These are phyloP conservation scores for Silene uniflora DNA, from an alignment of 148 eudicot genomes.

Conservation along the genomic window DNA sequence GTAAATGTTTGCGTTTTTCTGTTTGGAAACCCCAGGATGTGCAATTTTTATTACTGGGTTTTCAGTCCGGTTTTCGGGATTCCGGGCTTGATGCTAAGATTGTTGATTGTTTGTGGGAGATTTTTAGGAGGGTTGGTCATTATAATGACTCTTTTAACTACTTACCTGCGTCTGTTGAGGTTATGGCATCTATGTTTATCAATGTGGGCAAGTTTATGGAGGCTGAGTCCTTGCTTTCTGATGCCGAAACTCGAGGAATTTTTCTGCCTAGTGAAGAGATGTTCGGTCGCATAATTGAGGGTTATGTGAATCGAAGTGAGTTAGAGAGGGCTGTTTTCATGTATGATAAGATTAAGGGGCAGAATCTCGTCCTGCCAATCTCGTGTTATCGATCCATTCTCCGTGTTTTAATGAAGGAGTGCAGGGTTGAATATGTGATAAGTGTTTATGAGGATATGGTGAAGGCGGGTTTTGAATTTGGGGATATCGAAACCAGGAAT, in stretches of 20 bases:
- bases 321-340: conserved; percentile 40
- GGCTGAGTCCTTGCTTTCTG: conserved; percentile 50
- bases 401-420: conserved; percentile 33
- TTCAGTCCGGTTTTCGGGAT: conserved; percentile 30
- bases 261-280: conserved; percentile 50
- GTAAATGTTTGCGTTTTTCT: conserved; percentile 44
- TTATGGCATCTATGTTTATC: conserved; percentile 59
- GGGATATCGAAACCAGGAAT: conserved; percentile 29
- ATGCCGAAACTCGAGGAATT: conserved; percentile 48
- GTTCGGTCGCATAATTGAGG: conserved; percentile 51
- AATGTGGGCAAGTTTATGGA: conserved; percentile 46
- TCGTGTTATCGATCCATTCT: conserved; percentile 43
- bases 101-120: conserved; percentile 60
- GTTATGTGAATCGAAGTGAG: conserved; percentile 45
- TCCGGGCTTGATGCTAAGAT: conserved; percentile 32
- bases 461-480: conserved; percentile 39
- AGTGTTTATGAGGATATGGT: conserved; percentile 46
- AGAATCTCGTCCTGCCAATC: conserved; percentile 37
- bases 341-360: conserved; percentile 49
- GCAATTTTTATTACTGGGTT: conserved; percentile 52
- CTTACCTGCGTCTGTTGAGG: conserved; percentile 44
- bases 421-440: conserved; percentile 29
- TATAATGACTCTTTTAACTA: conserved; percentile 43
- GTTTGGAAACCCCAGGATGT: conserved; percentile 51
- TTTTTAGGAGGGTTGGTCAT: conserved; percentile 50